phyloP scores from a whole-genome alignment of 2,329 filamentous ascomycete genomes.

The Fusarium sp. region DNA sequence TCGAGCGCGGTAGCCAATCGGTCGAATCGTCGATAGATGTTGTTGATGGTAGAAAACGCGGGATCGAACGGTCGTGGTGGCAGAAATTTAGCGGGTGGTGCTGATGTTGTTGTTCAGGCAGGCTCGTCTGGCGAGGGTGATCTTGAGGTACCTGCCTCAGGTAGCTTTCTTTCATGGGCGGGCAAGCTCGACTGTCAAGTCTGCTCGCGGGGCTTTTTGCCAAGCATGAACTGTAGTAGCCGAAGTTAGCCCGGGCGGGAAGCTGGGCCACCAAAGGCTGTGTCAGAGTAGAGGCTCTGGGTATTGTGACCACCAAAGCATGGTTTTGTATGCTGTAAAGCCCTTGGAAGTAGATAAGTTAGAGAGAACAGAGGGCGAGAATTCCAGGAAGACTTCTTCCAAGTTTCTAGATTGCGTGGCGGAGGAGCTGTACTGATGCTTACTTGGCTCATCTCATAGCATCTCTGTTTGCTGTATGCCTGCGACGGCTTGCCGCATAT shows the following conservation, averaged over 20 bases:
- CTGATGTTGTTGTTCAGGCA: conserved; percentile 45
- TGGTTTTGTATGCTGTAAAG: not conserved
- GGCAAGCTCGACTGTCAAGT: not conserved
- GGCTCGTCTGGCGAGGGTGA: conserved; percentile 29
- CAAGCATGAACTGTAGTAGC: conserved; percentile 24
- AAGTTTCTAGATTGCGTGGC: conserved; percentile 18
- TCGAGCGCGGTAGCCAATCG: conserved; percentile 39
- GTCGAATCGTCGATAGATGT: conserved; percentile 39
- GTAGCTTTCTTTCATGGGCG: conserved; percentile 16
- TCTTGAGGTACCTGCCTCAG: conserved; percentile 38
- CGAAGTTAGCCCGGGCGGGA: conserved; percentile 42
- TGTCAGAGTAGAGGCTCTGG: conserved; percentile 14
- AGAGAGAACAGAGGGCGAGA: not conserved
- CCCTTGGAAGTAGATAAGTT: not conserved
- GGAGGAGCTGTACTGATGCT: conserved; percentile 34
- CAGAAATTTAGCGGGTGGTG: conserved; percentile 46
- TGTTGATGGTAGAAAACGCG: conserved; percentile 42
- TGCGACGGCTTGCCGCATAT: conserved; percentile 33
- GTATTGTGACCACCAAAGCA: conserved; percentile 25
- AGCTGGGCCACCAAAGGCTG: conserved; percentile 38
- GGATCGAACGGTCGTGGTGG: conserved; percentile 42
- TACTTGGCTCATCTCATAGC: conserved; percentile 25
- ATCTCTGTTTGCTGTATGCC: conserved; percentile 30
- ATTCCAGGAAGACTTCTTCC: conserved; percentile 38
- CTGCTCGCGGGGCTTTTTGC: not conserved